phyloP scores from a whole-genome alignment of 2,329 filamentous ascomycete species.

The Venturia effusa region DNA sequence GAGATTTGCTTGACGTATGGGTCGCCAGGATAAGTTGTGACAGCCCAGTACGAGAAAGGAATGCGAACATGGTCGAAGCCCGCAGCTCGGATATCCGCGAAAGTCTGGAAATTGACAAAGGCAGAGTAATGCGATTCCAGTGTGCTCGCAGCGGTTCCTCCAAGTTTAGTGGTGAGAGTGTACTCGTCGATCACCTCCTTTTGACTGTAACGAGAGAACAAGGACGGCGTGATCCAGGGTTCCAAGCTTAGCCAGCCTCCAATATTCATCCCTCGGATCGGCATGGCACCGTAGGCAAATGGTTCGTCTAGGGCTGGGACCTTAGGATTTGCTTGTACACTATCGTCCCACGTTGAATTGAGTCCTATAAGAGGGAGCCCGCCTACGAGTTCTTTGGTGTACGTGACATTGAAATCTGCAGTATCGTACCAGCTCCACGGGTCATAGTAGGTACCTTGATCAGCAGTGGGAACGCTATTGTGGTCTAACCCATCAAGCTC shows the following conservation, averaged over 20 bases:
- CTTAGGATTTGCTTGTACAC: slow-evolving; percentile 61
- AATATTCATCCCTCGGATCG: slow-evolving; percentile 82
- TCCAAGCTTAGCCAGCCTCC: slow-evolving; percentile 92
- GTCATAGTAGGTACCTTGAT: slow-evolving; percentile 68
- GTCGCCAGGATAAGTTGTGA: slow-evolving; percentile 73
- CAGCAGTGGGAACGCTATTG: slow-evolving; percentile 40
- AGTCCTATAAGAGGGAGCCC: slow-evolving; percentile 87
- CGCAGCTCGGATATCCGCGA: slow-evolving; percentile 72
- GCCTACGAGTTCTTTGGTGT: slow-evolving; percentile 74
- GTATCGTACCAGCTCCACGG: slow-evolving; percentile 90
- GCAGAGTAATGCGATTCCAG: slow-evolving; percentile 88
- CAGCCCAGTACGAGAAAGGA: slow-evolving; percentile 89
- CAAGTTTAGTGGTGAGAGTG: slow-evolving; percentile 63
- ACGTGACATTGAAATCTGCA: slow-evolving; percentile 85
- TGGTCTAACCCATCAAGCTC: slow-evolving; percentile 35
- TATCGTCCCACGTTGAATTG: slow-evolving; percentile 77
- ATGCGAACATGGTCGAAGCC: slow-evolving; percentile 97
- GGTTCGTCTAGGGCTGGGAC: slow-evolving; percentile 65
- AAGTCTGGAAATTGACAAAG: slow-evolving; percentile 77
- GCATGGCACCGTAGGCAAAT: slow-evolving; percentile 69
- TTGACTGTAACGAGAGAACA: slow-evolving; percentile 60
- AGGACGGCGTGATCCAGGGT: slow-evolving; percentile 88
- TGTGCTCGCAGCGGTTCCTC: slow-evolving; percentile 48
- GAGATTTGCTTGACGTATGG: slow-evolving; percentile 78
- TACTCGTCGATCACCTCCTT: slow-evolving; percentile 76